phyloP scores from a whole-genome alignment of 495 filamentous ascomycete genomes.

The Penicillium ochrochloron region DNA sequence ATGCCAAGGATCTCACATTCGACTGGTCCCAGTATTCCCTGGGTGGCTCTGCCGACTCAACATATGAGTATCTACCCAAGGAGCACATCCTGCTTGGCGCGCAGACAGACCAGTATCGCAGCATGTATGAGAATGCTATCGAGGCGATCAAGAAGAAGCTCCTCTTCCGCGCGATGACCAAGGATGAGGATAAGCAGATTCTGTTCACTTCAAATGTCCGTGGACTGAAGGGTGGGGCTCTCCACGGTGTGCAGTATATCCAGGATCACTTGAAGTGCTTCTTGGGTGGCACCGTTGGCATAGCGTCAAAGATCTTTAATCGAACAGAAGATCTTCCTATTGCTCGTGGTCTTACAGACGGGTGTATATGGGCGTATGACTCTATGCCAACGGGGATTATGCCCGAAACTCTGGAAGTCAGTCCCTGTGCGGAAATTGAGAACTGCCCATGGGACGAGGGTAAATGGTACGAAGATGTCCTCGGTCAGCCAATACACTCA shows the following conservation, averaged over 20 bases:
- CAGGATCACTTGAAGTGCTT: slow-evolving; percentile 66
- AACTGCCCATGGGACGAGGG: slow-evolving; percentile 61
- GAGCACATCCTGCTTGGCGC: slow-evolving; percentile 76
- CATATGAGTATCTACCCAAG: slow-evolving; percentile 98
- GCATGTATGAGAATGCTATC: slow-evolving; percentile 75
- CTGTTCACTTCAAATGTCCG: slow-evolving; percentile 69
- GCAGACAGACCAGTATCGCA: slow-evolving; percentile 72
- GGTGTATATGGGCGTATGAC: slow-evolving; percentile 65
- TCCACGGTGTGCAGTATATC: slow-evolving; percentile 41
- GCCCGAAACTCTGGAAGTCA: slow-evolving; percentile 61
- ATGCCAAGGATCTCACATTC: slow-evolving; percentile 60
- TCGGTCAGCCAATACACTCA: slow-evolving; percentile 22
- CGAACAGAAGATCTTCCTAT: slow-evolving; percentile 56
- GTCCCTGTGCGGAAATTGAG: slow-evolving; percentile 51
- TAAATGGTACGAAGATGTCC: slow-evolving; percentile 51
- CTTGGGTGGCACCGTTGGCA: slow-evolving; percentile 63
- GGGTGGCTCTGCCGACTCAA: slow-evolving; percentile 87
- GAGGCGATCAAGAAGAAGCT: slow-evolving; percentile 74
- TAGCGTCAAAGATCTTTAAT: slow-evolving; percentile 64
- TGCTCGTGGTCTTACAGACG: slow-evolving; percentile 59
- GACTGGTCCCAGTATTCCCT: slow-evolving; percentile 66
- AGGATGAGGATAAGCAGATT: slow-evolving; percentile 69
- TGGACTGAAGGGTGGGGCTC: slow-evolving; percentile 26
- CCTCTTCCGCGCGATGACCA: slow-evolving; percentile 79
- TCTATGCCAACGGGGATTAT: slow-evolving; percentile 61